Base-by-base conservation (phyloP, 2,329 filamentous ascomycete species). In the Pyrenophora tritici-repentis region DNA sequence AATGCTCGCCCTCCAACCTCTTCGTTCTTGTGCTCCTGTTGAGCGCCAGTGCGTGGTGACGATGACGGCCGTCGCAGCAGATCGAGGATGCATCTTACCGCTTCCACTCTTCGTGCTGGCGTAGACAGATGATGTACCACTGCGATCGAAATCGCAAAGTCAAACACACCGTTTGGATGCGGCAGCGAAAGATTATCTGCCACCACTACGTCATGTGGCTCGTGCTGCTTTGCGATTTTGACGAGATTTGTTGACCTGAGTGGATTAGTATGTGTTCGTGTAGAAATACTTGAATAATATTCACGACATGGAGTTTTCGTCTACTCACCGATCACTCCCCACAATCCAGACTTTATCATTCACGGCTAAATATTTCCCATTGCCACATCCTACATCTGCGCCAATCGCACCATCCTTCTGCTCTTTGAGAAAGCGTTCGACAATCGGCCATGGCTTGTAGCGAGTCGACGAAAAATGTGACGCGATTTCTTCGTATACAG, bases 101-200 rank as follows among this genome's bases (percentile, higher is more conserved):
- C 91, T 56, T 88, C 85, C 31, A 88, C 77, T 42, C 94, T 83
- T 49, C 94, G 82, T 42, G 80, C 81, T 9, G 80, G 79, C 5
- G 92, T 96, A 12, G 91, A 95, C 44, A 97, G 79, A 76, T 99
- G 94, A 76, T 97, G 94, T 26, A 97, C 80, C 9, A 97, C 94
- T 40, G 94, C 94, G 66, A 99, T 92, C 66, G 88, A 94, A 60
- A 97, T 94, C 50, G 85, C 91, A 72, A 97, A 97, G 74, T 97
- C 93, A 70, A 89, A 89, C 65, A 78, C 56, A 59, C 71, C 53
- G 6, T 63, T 51, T 9, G 84, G 88, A 72, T 96, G 93, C 3
- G 94, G 94, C 16, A 97, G 81, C n/a, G 81, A 80, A 7, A 97
- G 81, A 42, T 86, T 88, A 72, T 97, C 93, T 31, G 92, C 92